Evolutionary conservation across 805 yeast species (phyloP), one percentile per base, ranked within the genome.

Genomic region (Cyberlindnera veronae): DNA sequence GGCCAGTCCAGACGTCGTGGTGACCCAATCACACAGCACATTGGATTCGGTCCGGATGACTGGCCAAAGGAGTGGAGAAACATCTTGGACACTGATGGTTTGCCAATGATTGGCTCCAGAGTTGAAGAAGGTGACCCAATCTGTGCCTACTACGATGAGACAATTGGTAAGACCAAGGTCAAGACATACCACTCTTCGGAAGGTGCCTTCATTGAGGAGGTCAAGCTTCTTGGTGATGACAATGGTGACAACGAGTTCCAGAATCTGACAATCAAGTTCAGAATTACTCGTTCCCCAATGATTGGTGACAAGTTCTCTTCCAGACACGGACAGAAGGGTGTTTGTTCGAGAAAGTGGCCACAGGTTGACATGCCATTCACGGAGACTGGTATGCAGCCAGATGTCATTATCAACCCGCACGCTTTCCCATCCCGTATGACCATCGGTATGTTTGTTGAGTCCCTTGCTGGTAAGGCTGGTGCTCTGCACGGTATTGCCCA

Each of bases 351-450:
- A 64, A 91, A 90, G 66, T 93, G 97, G 96, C 99, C 98, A 23
- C 82, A 88, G 38, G 72, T 87, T 48, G 98, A 93, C 64, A 81
- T 93, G 95, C 99, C 99, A 39, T 93, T 93, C 71, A 77, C 88
- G 50, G 99, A 93, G 68, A 72, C 86, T 24, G 99, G 99, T 57
- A 91, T 93, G 46, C 96, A 86, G 63, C 99, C 99, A 2, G 99
- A 93, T 67, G 84, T 93, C 53, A 93, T 93, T 60, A 93, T 93
- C 60, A 93, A 93, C 63, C 99, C 99, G 4, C 99, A 91, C 64
- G 99, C 98, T 51, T 93, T 91, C 91, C 99, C 99, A 54, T 91
- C 98, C 35, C 93, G 99, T 73, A 93, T 93, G 99, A 93, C 99
- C 11, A 91, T 93, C 66, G 99, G 99, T 71, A 93, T 93, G 98